phyloP scores from a whole-genome alignment of 257 asterid species.

The Solanum chiquidenum region DNA sequence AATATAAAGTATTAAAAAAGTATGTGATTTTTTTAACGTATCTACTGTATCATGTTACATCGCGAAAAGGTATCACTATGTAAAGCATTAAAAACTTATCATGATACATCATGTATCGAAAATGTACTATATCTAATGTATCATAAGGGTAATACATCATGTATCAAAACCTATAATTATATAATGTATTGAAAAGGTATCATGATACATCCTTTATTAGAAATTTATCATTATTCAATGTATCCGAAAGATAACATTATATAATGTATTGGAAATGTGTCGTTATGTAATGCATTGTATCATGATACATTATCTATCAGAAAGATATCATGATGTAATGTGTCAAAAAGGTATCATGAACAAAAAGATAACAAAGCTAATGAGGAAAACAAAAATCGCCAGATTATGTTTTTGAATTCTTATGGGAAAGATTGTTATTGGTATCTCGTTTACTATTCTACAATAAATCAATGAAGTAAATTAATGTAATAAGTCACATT shows the following conservation, averaged over 20 bases:
- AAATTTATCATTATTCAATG: background rate
- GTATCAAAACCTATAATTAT: background rate
- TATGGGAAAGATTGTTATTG: background rate
- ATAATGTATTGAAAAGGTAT: background rate
- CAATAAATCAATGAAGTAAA: background rate
- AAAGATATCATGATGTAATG: background rate
- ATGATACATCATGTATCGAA: background rate
- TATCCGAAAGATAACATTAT: background rate
- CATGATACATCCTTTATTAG: background rate
- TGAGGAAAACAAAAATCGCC: no score
- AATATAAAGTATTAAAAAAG: background rate
- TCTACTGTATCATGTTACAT: background rate
- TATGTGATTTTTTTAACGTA: no score
- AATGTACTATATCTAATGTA: background rate
- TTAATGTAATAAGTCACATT: background rate
- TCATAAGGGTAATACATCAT: background rate
- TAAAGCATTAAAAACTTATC: background rate
- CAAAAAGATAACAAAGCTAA: background rate
- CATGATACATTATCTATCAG: background rate
- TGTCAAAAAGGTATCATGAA: background rate
- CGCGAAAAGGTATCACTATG: background rate
- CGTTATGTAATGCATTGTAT: no score
- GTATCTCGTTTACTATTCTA: background rate
- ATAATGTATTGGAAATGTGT: background rate
- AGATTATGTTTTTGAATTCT: background rate